Evolutionary conservation across 2,329 filamentous ascomycete species (phyloP).

Genomic region (Nemania serpens): DNA sequence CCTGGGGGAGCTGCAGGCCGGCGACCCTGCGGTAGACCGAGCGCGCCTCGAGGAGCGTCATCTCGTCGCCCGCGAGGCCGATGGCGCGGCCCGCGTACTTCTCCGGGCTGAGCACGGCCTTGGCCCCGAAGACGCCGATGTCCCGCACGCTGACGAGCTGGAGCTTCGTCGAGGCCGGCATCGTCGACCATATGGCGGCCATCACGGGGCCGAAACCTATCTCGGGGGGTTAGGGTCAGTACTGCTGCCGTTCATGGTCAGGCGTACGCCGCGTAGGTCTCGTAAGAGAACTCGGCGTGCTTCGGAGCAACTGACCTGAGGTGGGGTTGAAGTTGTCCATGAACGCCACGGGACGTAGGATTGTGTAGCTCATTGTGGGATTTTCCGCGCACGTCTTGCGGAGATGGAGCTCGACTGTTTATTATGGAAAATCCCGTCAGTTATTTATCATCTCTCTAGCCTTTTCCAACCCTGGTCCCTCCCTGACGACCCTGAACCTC

Average conservation of each 20-base stretch:
- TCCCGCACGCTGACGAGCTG: conserved; percentile 47
- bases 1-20: conserved; percentile 40
- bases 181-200: conserved; percentile 40
- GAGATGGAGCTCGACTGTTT: conserved; percentile 23
- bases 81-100: conserved; percentile 42
- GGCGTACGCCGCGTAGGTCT: no score
- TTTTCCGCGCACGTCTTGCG: conserved; percentile 22
- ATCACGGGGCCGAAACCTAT: conserved; percentile 40
- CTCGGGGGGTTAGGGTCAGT: background rate
- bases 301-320: conserved; percentile 14
- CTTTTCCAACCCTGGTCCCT: no score
- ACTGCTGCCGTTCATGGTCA: no score
- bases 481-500: background rate
- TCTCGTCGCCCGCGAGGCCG: conserved; percentile 42
- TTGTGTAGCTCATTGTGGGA: conserved; percentile 44
- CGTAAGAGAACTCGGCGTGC: no score
- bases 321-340: conserved; percentile 47
- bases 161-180: conserved; percentile 39
- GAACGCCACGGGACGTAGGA: conserved; percentile 48
- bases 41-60: conserved; percentile 42
- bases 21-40: conserved; percentile 36
- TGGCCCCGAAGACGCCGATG: conserved; percentile 45
- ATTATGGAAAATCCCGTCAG: background rate
- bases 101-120: conserved; percentile 38
- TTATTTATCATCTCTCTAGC: background rate